Conservation (phyloP, 345 rosid genomes). For the Reutealis trisperma region DNA sequence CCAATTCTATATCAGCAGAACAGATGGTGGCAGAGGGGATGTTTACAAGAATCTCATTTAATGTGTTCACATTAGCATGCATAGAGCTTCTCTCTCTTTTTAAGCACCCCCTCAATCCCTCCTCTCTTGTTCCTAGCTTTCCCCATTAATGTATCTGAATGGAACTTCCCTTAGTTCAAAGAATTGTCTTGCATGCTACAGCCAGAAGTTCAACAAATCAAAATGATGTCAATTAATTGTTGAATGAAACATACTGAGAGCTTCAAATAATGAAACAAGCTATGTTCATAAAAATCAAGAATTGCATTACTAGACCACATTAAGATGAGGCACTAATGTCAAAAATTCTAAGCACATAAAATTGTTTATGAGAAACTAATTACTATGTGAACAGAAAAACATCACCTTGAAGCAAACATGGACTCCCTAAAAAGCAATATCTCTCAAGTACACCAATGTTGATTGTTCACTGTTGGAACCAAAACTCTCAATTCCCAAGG, state of each 20-base stretch:
- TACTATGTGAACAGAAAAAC: not conserved
- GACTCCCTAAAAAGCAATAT: not conserved
- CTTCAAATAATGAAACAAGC: not conserved
- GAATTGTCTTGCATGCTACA: not conserved
- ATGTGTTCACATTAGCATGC: not conserved
- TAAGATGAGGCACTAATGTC: not conserved
- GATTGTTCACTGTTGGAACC: not conserved
- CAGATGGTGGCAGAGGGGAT: not conserved
- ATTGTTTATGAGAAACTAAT: conserved; percentile 1
- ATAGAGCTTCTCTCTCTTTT: not conserved
- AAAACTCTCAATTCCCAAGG: conserved; percentile 4
- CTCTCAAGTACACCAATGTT: not conserved
- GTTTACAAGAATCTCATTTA: not conserved
- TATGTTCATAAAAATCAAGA: conserved; percentile 2
- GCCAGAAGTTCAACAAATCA: not conserved
- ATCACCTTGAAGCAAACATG: not conserved
- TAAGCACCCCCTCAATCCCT: no score
- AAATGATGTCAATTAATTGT: not conserved
- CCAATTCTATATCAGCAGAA: not conserved
- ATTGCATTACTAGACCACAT: not conserved
- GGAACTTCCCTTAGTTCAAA: not conserved
- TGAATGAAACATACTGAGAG: not conserved
- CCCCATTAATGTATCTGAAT: not conserved
- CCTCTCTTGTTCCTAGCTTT: no score
- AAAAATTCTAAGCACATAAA: not conserved